Percentiles rank a stretch among this genome's conserved stretches.
Conservation (phyloP, 768 basidiomycete species). For the Coprinellus aureogranulatus region DNA sequence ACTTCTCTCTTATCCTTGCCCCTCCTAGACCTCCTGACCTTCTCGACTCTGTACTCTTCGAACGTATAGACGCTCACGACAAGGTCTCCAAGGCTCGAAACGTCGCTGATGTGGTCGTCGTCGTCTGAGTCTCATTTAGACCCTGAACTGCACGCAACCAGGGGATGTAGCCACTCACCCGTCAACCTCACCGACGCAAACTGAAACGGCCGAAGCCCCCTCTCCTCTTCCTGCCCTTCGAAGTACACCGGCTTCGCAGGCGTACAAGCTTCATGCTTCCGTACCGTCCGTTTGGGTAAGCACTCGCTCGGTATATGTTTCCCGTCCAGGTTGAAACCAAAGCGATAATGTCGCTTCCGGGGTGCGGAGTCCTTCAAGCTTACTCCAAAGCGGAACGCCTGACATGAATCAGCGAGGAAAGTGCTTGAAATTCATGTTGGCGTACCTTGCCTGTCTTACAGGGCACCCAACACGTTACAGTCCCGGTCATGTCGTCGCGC, state of each 20-base stretch:
- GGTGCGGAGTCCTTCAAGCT: neutral
- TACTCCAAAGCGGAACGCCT: neutral
- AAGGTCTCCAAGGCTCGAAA: neutral
- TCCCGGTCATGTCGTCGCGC: neutral
- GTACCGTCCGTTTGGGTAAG: neutral
- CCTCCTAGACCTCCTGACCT: neutral
- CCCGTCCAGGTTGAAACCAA: neutral
- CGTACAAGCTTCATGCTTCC: neutral
- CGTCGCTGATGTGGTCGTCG: neutral
- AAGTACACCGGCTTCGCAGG: neutral
- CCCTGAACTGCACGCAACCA: neutral
- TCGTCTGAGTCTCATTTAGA: neutral
- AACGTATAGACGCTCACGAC: neutral
- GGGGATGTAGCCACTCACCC: neutral
- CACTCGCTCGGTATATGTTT: neutral
- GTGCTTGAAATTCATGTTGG: neutral
- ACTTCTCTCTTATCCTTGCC: neutral
- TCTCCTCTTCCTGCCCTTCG: neutral
- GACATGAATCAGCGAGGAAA: neutral
- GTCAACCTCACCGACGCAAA: neutral
- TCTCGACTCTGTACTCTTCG: neutral
- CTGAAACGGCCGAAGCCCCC: neutral
- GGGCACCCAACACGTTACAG: constrained; percentile 2
- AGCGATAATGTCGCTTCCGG: neutral
- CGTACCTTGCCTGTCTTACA: constrained; percentile 2